Base-by-base conservation (phyloP, 164 flowering plant genomes). In the Brasenia schreberi region DNA sequence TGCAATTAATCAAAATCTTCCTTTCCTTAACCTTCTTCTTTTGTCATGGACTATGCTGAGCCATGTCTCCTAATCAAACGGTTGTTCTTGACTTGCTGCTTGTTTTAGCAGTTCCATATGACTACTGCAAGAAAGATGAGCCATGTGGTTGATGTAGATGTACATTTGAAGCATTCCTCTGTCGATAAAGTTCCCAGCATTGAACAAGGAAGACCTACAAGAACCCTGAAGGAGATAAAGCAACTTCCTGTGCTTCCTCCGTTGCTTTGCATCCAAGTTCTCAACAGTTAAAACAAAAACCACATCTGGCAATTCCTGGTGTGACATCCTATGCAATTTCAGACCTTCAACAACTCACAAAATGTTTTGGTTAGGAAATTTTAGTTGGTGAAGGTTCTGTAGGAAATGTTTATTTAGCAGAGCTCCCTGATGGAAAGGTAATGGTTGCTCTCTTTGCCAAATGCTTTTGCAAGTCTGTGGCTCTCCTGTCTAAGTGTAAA, bases 351-450 rank as follows among this genome's bases (percentile, higher is more conserved):
- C 86, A 90, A 70, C 85, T 72, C 69, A 90, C 96, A 49, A 76
- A 84, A 63, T 87, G 91, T 75, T 90, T 93, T 77, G 79, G 91
- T 66, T 83, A 81, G 75, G 92, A 82, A 63, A 86, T 85, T 81
- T 82, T 82, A 62, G 69, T 90, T 70, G 98, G 97, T 64, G 73
- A 73, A 66, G 96, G 97, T 68, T 73, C 70, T 73, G 68, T 93
- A 73, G 97, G 96, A 19, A 85, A 82, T 65, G 91, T 87, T 65
- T 90, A 90, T 64, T 77, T 73, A 70, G 96, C 92, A 65, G 84
- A 83, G 76, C 87, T 86, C 67, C 91, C 95, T 61, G 79, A 80
- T 77, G 96, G 96, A 71, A 83, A 79, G 93, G 98, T 93, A 79
- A 67, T 58, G 6, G 44, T 66, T 1, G 27, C 33, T 16, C 27